A percentile compares a stretch with the other conserved stretches of the same genome.
These are phyloP conservation scores for Pseudonitzschia multistriata DNA, from an alignment of 108 stramenopile genomes.

Conservation along the genomic window DNA sequence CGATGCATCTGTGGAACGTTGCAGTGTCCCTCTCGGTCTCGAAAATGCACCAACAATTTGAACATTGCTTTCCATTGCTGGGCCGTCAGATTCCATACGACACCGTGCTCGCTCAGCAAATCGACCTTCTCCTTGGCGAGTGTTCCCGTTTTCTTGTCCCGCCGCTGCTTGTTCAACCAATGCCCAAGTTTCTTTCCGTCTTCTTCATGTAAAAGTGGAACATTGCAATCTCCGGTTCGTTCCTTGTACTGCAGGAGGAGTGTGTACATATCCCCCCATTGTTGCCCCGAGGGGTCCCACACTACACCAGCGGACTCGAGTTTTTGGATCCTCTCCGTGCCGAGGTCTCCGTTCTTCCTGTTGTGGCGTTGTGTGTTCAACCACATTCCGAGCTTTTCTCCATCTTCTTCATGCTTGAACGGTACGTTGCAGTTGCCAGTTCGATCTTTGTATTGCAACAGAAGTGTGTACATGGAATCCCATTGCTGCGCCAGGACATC, in stretches of 20 bases:
- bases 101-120: background rate
- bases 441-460: background rate
- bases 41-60: background rate
- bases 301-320: background rate
- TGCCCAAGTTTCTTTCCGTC: conserved; percentile 10
- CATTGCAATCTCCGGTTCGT: conserved; percentile 9
- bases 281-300: background rate
- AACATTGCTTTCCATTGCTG: conserved; percentile 2
- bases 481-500: background rate
- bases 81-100: background rate
- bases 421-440: background rate
- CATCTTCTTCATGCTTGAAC: background rate
- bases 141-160: background rate
- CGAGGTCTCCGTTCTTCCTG: background rate
- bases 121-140: background rate
- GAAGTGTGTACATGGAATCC: background rate
- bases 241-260: background rate
- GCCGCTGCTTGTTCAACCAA: conserved; percentile 9
- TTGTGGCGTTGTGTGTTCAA: background rate
- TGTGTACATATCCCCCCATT: background rate
- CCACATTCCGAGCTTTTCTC: conserved; percentile 4
- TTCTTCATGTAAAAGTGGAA: background rate
- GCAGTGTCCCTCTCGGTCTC: conserved; percentile 4
- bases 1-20: background rate
- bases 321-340: background rate